Percentiles rank a stretch among this genome's conserved stretches.
phyloP scores from a whole-genome alignment of 108 stramenopile species.

The Cyclotella choctawhatcheeana region DNA sequence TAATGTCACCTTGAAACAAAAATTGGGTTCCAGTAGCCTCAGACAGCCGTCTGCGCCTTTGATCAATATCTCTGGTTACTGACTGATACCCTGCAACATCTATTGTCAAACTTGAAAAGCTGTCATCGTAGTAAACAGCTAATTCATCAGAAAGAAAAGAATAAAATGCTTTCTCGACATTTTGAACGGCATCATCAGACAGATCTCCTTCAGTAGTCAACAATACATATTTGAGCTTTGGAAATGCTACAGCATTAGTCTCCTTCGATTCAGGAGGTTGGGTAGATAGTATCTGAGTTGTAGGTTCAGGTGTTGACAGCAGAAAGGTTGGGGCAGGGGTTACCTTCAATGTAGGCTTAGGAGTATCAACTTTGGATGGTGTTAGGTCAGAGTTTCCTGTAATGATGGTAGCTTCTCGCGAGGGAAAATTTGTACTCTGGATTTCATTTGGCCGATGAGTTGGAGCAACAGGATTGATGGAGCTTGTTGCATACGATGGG shows the following conservation, averaged over 20 bases:
- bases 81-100: neutral
- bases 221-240: constrained; percentile 11
- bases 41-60: neutral
- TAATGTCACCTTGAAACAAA: constrained; percentile 10
- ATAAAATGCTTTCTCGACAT: constrained; percentile 8
- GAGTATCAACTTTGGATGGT: neutral
- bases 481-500: too few relatives aligned
- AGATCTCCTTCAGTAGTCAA: constrained; percentile 9
- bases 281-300: neutral
- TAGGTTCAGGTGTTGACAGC: neutral
- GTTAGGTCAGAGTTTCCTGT: neutral
- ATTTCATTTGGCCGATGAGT: neutral
- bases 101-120: constrained; percentile 2
- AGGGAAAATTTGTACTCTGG: neutral
- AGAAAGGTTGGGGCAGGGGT: neutral
- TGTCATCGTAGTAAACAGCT: constrained; percentile 10
- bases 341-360: neutral
- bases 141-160: constrained; percentile 11
- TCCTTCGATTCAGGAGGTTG: neutral
- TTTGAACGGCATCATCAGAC: constrained; percentile 13
- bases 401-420: constrained; percentile 1
- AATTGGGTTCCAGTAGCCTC: constrained; percentile 12
- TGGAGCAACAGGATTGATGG: neutral
- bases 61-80: neutral
- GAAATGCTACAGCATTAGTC: constrained; percentile 2